phyloP scores from a whole-genome alignment of 2,329 filamentous ascomycete genomes.

The Penicillium sp. region DNA sequence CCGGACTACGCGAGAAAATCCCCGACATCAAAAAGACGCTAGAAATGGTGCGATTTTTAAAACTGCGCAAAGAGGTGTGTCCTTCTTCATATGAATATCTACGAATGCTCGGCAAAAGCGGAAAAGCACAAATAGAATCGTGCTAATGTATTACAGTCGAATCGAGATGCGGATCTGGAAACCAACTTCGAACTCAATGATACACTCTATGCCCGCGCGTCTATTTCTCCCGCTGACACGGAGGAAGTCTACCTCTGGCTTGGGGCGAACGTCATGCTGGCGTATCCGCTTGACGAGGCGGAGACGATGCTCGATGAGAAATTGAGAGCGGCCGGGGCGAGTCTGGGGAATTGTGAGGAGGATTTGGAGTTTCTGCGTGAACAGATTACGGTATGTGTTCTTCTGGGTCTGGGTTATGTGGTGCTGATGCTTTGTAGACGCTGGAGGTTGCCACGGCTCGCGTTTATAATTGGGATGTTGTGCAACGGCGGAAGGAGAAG shows the following conservation, averaged over 20 bases:
- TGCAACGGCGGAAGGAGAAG: slow-evolving; percentile 89
- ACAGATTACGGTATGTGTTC: slow-evolving; percentile 75
- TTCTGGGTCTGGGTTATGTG: neutral
- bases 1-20: slow-evolving; percentile 85
- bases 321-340: slow-evolving; percentile 70
- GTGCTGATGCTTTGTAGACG: slow-evolving; percentile 52
- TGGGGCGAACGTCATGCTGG: slow-evolving; percentile 97
- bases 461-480: slow-evolving; percentile 99
- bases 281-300: slow-evolving; percentile 86
- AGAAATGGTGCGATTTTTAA: slow-evolving; percentile 81
- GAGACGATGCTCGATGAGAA: slow-evolving; percentile 72
- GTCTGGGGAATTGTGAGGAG: slow-evolving; percentile 83
- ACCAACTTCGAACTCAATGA: slow-evolving; percentile 96
- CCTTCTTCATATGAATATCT: too few species aligned
- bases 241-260: slow-evolving; percentile 95
- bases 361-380: slow-evolving; percentile 92
- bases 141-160: too few species aligned
- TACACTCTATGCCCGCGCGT: slow-evolving; percentile 84
- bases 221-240: slow-evolving; percentile 63
- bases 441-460: slow-evolving; percentile 93
- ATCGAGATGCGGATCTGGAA: slow-evolving; percentile 59
- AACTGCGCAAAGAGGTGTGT: slow-evolving; percentile 64
- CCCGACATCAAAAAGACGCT: slow-evolving; percentile 95
- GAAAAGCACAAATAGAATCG: too few species aligned
- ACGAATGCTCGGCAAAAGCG: too few species aligned